These are phyloP conservation scores for Daldinia concentrica DNA, from an alignment of 495 filamentous ascomycete genomes.

Conservation along the genomic window DNA sequence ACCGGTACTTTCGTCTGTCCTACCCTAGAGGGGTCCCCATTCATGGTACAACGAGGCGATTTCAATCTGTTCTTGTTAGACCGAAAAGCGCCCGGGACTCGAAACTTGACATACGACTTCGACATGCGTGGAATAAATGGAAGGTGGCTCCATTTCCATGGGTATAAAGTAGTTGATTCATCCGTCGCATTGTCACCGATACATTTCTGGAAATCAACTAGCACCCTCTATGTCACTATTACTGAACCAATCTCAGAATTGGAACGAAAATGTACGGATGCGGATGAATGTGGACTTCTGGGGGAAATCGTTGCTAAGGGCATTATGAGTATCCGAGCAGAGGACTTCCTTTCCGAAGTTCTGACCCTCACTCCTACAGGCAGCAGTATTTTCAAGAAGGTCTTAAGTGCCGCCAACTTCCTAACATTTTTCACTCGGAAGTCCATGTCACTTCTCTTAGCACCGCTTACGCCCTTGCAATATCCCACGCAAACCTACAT, in stretches of 20 bases:
- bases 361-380: constrained; percentile 63
- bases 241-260: constrained; percentile 49
- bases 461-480: constrained; percentile 63
- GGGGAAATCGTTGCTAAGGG: constrained; percentile 64
- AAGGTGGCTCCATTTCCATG: constrained; percentile 63
- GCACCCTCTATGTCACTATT: constrained; percentile 68
- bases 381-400: constrained; percentile 53
- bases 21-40: constrained; percentile 63
- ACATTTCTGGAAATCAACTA: constrained; percentile 69
- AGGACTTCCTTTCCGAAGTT: constrained; percentile 67
- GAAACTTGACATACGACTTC: constrained; percentile 69
- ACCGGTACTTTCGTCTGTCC: constrained; percentile 72
- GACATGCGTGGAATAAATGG: constrained; percentile 65
- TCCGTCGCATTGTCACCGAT: constrained; percentile 62
- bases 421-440: constrained; percentile 66
- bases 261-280: constrained; percentile 44
- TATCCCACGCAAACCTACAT: constrained; percentile 59
- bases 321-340: constrained; percentile 64
- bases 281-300: constrained; percentile 50
- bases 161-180: constrained; percentile 70
- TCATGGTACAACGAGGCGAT: constrained; percentile 67
- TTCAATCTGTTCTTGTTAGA: constrained; percentile 68
- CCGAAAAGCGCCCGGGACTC: constrained; percentile 62
- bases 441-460: constrained; percentile 63
- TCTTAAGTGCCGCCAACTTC: constrained; percentile 58